Evolutionary conservation across 202 grass and related monocot species (phyloP), one percentile per base, ranked within the genome.

Genomic region (Panicum hallii): DNA sequence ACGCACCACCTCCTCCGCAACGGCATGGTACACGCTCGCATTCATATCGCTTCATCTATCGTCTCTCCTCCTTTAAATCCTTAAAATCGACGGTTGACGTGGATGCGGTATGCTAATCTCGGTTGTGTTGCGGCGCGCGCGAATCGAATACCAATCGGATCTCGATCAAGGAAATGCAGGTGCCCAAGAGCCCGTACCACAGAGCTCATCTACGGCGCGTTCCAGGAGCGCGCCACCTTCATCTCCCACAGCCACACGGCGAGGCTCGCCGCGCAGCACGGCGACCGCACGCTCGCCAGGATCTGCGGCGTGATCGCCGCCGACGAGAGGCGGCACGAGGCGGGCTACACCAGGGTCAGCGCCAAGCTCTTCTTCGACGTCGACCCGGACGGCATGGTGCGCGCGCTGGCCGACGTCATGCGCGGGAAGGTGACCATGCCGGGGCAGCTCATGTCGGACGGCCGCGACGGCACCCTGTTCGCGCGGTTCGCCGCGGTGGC

Each of bases 261-360:
- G 44, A 56, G 88, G 75, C 70, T 82, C 16, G 93, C 85, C 6
- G 65, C 54, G 64, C 58, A 17, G 79, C 70, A 82, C 30, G 90
- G 93, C 36, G 93, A 95, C 85, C 11, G 42, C 6, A 9, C 53
- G 7, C 85, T 92, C 2, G 80, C 88, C 13, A 69, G 22, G 73
- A 88, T 86, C 76, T 95, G 93, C 15, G 93, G 93, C 38, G 50
- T 83, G 22, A 88, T 95, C 1, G 93, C 93, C 5, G 85, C 90
- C 7, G 93, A 95, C 84, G 93, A 95, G 90, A 84, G 80, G 79
- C 88, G 90, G 12, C 93, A 95, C 75, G 90, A 95, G 88, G 83
- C 69, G 6, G 90, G 66, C 2, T 90, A 92, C 63, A 79, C 85
- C 2, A 81, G 42, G 76, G 89, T 56, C 12, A 44, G 80, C 11